Conservation (phyloP, 2,329 filamentous ascomycete genomes). For the Pezizomycotina sp. region DNA sequence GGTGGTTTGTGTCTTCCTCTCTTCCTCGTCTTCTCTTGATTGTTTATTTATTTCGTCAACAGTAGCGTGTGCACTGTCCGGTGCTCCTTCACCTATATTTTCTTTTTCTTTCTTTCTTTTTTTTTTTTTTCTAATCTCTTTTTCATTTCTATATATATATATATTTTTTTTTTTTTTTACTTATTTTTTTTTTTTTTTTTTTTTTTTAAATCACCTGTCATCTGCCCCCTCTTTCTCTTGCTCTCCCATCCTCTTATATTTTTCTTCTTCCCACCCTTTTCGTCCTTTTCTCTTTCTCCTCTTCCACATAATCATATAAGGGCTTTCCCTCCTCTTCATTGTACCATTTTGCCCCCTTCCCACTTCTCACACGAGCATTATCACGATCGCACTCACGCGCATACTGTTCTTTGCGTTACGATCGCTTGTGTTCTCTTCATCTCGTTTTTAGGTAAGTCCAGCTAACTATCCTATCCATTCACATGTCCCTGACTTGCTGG, state of each 20-base stretch:
- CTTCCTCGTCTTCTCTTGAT: too few species aligned
- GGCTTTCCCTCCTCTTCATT: slow-evolving; percentile 17
- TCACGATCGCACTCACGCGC: slow-evolving; percentile 1
- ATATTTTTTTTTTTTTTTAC: slow-evolving; percentile 6
- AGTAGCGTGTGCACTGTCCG: too few species aligned
- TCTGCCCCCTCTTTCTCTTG: slow-evolving; percentile 18
- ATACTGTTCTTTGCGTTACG: too few species aligned
- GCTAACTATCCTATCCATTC: too few species aligned
- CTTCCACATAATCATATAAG: slow-evolving; percentile 19
- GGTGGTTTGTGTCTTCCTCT: too few species aligned
- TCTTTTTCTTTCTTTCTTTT: background rate
- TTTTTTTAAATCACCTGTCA: slow-evolving; percentile 4
- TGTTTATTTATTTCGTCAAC: too few species aligned
- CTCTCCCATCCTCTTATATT: slow-evolving; percentile 25
- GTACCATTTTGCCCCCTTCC: slow-evolving; percentile 21
- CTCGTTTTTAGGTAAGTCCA: too few species aligned
- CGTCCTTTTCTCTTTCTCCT: slow-evolving; percentile 21
- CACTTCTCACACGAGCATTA: slow-evolving; percentile 8
- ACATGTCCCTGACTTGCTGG: too few species aligned
- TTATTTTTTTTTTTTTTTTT: slow-evolving; percentile 5
- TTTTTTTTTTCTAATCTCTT: background rate
- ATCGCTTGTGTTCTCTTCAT: too few species aligned
- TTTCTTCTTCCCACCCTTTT: slow-evolving; percentile 23
- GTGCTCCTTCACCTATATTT: background rate
- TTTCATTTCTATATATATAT: slow-evolving; percentile 2